A percentile compares a stretch with the other conserved stretches of the same genome.
These are phyloP conservation scores for Phytophthora idaei DNA, from an alignment of 352 stramenopile species.

Conservation along the genomic window DNA sequence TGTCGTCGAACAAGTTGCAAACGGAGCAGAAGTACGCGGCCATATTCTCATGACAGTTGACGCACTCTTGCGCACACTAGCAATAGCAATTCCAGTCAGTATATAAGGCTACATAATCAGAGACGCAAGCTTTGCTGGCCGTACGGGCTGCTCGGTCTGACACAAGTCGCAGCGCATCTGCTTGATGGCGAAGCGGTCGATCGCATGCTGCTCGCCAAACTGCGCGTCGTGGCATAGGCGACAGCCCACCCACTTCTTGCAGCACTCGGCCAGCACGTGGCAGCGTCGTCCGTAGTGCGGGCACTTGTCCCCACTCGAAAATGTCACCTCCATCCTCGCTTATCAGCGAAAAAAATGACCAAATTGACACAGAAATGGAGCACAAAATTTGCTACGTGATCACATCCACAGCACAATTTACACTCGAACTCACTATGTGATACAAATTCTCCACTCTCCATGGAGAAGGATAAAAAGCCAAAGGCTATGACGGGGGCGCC, in stretches of 20 bases:
- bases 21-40: conserved; percentile 67
- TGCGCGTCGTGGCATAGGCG: conserved; percentile 72
- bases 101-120: background rate
- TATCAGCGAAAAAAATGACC: conserved; percentile 2
- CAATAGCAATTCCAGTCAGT: background rate
- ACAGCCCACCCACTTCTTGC: conserved; percentile 73
- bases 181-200: conserved; percentile 79
- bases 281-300: conserved; percentile 70
- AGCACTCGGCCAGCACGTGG: conserved; percentile 77
- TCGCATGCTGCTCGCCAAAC: conserved; percentile 58
- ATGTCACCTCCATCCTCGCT: background rate
- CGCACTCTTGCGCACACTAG: conserved; percentile 62
- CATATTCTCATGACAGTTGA: conserved; percentile 53
- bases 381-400: background rate
- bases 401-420: background rate
- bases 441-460: conserved; percentile 2
- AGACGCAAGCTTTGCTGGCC: conserved; percentile 6
- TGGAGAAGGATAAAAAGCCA: conserved; percentile 25
- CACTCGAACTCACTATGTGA: background rate
- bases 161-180: conserved; percentile 73
- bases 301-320: conserved; percentile 32
- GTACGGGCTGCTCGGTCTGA: conserved; percentile 61
- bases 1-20: conserved; percentile 81
- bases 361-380: background rate
- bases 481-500: conserved; percentile 10